A percentile compares a stretch with the other conserved stretches of the same genome.
These are phyloP conservation scores for Phyllostachys edulis DNA, from an alignment of 176 grass and related monocot genomes.

Conservation along the genomic window DNA sequence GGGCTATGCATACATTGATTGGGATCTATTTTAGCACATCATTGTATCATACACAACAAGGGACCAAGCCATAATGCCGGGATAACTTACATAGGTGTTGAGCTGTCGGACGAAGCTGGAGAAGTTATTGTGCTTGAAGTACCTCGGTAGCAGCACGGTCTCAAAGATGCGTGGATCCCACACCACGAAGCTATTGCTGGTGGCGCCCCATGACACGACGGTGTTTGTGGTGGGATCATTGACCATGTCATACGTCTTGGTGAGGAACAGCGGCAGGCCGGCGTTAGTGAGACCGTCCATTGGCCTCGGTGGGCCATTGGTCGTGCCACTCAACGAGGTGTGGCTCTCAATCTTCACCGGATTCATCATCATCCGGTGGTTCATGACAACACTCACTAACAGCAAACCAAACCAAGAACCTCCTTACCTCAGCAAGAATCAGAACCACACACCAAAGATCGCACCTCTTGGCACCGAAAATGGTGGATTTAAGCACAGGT, in stretches of 20 bases:
- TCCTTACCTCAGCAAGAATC: slow-evolving; percentile 1
- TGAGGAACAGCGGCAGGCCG: slow-evolving; percentile 75
- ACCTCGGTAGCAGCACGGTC: slow-evolving; percentile 60
- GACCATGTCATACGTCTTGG: slow-evolving; percentile 86
- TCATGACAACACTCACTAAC: slow-evolving; percentile 23
- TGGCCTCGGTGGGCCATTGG: slow-evolving; percentile 52
- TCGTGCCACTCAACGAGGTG: neutral
- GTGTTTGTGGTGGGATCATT: slow-evolving; percentile 62
- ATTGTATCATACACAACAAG: neutral
- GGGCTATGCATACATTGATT: neutral
- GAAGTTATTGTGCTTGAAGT: slow-evolving; percentile 99
- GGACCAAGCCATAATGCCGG: neutral
- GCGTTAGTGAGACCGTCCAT: slow-evolving; percentile 62
- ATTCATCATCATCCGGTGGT: slow-evolving; percentile 41
- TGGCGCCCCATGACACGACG: slow-evolving; percentile 67
- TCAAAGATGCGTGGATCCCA: slow-evolving; percentile 83
- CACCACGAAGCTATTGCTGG: slow-evolving; percentile 79
- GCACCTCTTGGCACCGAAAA: slow-evolving; percentile 14
- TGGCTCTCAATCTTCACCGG: slow-evolving; percentile 63
- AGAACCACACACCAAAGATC: slow-evolving; percentile 3
- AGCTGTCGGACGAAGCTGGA: slow-evolving; percentile 98
- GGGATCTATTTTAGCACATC: neutral
- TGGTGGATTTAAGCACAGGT: neutral
- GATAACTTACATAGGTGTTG: slow-evolving; percentile 85
- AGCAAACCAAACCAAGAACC: neutral